Evolutionary conservation across 177 flowering plant species (phyloP).

Genomic region (Tripterygium wilfordii): DNA sequence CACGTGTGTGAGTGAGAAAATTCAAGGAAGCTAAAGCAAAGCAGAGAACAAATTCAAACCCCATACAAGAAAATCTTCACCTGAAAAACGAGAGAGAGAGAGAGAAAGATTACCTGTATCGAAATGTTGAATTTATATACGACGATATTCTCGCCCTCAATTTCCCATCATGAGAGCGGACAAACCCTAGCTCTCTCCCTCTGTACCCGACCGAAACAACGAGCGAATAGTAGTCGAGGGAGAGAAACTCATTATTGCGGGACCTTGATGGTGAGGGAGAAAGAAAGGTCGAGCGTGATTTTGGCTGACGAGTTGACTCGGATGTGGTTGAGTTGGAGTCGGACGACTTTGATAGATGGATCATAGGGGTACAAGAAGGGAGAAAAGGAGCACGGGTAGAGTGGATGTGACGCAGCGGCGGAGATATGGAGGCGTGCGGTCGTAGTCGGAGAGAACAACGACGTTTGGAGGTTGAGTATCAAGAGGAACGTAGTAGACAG

Average conservation of each 20-base stretch:
- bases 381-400: slow-evolving; percentile 27
- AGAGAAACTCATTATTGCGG: slow-evolving; percentile 64
- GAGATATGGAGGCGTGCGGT: slow-evolving; percentile 16
- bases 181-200: slow-evolving; percentile 61
- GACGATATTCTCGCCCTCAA: slow-evolving; percentile 47
- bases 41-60: too few species aligned
- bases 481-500: slow-evolving; percentile 22
- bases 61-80: too few species aligned
- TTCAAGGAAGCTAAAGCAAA: too few species aligned
- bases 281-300: slow-evolving; percentile 51
- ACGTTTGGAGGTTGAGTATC: slow-evolving; percentile 50
- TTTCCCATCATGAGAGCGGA: slow-evolving; percentile 42
- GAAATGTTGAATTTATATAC: slow-evolving; percentile 64
- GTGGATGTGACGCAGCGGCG: slow-evolving; percentile 13
- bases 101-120: slow-evolving; percentile 37
- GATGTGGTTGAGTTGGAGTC: slow-evolving; percentile 47
- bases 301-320: slow-evolving; percentile 32
- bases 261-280: slow-evolving; percentile 47
- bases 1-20: too few species aligned
- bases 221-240: slow-evolving; percentile 43
- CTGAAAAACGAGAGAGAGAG: neutral
- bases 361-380: slow-evolving; percentile 72
- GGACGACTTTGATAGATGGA: slow-evolving; percentile 48
- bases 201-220: slow-evolving; percentile 59
- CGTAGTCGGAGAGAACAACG: slow-evolving; percentile 39